Evolutionary conservation across 1,284 basidiomycete species (phyloP), one percentile per base, ranked within the genome.

Genomic region (Schizophyllum amplum): DNA sequence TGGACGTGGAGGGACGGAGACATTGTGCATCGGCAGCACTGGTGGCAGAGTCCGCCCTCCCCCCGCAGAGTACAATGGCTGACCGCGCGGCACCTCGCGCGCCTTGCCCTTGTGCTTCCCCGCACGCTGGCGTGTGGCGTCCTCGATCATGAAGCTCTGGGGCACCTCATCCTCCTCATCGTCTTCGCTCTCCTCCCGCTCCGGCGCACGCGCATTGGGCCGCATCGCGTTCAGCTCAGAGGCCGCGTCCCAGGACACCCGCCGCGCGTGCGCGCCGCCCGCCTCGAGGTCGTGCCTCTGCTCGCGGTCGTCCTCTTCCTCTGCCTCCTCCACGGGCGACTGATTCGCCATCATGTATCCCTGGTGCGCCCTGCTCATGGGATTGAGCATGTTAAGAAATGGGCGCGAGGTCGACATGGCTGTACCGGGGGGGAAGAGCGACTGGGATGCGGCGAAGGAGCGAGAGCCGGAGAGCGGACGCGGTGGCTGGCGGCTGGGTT

Each of bases 381-480:
- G 89, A 66, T 92, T 93, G 47, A 93, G 76, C 76, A 89, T 82
- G 69, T 84, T 85, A 62, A 93, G 83, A 65, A 93, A 90, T 3
- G 85, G 83, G 48, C 83, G 79, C 48, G 86, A 87, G 64, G 72
- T 78, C 21, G 51, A 24, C 51, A 52, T 57, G 26, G 70, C 67
- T 46, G 69, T 69, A 51, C 73, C 74, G 47, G 75, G 74, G 49
- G 68, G 65, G 57, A 75, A 74, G 60, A 78, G 67, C 20, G 79
- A 82, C 62, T 78, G 76, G 17, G 71, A 73, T n/a, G 60, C 67
- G 56, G 74, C 69, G 21, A 62, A 60, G n/a, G 63, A 59, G 53
- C 66, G 59, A 26, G 60, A 63, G 11, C 57, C 59, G n/a, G 63
- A 61, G 50, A 59, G 22, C 21, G 54, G 59, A 4, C 61, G 60